Evolutionary conservation across 306 rosid species (phyloP), one percentile per base, ranked within the genome.

Genomic region (Rosa multiflora): DNA sequence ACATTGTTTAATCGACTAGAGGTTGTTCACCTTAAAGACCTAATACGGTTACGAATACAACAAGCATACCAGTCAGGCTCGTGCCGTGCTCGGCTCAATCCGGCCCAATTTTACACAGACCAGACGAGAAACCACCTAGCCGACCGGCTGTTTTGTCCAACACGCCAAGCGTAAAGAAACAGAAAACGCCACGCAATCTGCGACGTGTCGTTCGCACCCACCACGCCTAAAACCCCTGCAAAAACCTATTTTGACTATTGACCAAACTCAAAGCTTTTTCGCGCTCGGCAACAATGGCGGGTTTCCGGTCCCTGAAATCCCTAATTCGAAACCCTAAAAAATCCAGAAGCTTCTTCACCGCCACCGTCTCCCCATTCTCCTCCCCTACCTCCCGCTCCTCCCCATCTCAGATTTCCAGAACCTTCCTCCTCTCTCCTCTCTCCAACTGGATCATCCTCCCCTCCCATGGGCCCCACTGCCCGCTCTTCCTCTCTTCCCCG

Each of bases 401-500:
- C 4, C 86, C 87, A 14, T 74, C 79, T 44, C 79, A 76, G 4
- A n/a, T 63, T 23, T 82, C 83, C 44, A 18, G 78, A 18, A 64
- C 83, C 78, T 80, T 89, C 49, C 81, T 89, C 49, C 81, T 88
- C 35, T 83, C 88, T 63, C 90, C 87, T 3, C 46, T 88, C 40
- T 83, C 91, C 75, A 85, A 78, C 43, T 90, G 88, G 87, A 47
- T 86, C 44, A 20, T 72, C 1, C 88, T 87, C 1, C 87, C 87
- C 12, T 72, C 82, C 35, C 92, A 84, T 10, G 92, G 95, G 1
- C 99, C 67, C 17, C 67, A 59, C 37, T 15, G 37, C 67, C 35
- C 97, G 46, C 97, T 92, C 73, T 92, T 94, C 83, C 90, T 94
- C 35, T 83, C 87, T 64, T 85, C 59, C 9, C 97, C 97, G 1